Base-by-base conservation (phyloP, 805 yeast species). In the Spathaspora sp. region DNA sequence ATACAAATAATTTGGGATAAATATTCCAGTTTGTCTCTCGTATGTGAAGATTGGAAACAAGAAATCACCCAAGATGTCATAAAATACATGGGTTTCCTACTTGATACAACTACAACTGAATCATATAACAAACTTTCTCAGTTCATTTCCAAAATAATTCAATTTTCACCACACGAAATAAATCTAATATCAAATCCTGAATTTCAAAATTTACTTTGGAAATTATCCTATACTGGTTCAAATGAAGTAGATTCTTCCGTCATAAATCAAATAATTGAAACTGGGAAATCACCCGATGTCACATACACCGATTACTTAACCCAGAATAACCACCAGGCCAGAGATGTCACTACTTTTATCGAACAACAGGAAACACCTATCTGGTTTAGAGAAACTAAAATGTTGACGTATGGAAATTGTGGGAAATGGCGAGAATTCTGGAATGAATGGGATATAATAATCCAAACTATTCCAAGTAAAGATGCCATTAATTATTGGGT, bases 391-490 rank as follows among this genome's bases (percentile, higher is more conserved):
- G 78, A 74, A 50, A 59, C 69, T n/a, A 55, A 66, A 6, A 62
- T 74, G 42, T 65, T 64, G 47, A 63, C 70, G 1, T 70, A 68
- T 50, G 79, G 78, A 2, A 72, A 71, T 48, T 65, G 73, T 11
- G 66, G 67, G 10, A 60, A 68, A 31, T 74, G 77, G 77, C 51
- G 50, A 3, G 49, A 57, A 44, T 74, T 74, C 58, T 74, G 79
- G 79, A 50, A 52, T 9, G 61, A 67, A 46, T 74, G 78, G 78
- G 64, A 72, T 16, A 47, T 49, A 1, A 55, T 61, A 19, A 48
- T 54, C 49, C 55, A 57, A 39, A 50, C 58, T 19, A 44, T 52
- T 39, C 42, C 45, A 31, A 42, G 28, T 26, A 31, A 48, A 28
- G 32, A 47, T 43, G 18, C 42, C 26, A 11, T 46, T 50, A 42